Evolutionary conservation across 2,329 filamentous ascomycete species (phyloP), one percentile per base, ranked within the genome.

Genomic region (Podosphaera fusca): DNA sequence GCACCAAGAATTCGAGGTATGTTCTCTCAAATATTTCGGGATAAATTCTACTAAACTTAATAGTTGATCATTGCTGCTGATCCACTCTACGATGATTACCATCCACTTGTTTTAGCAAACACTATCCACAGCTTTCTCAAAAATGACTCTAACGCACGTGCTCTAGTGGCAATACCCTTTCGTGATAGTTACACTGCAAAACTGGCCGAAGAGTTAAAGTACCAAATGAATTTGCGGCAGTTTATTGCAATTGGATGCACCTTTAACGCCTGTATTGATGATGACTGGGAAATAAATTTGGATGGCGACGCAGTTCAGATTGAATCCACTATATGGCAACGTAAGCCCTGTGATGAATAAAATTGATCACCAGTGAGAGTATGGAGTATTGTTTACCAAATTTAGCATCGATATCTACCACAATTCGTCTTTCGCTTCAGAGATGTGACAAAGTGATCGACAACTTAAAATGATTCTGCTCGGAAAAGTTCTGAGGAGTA

Each of bases 21-120:
- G 14, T 54, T 10, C 5, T 35, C 8, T 9, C 50, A 52, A 9
- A 4, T 50, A 9, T 5, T 38, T 29, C 6, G 8, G 12, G 9
- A 50, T 12, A 45, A 2, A 8, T 12, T 51, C 8, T 29, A 29
- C 55, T 57, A 45, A 60, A 45, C 12, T 36, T 8, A 38, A 14
- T 71, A 83, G 73, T 71, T 95, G 57, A 80, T 96, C 49, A 74
- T 98, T 2, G 87, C 81, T 1, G 87, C 90, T 2, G 92, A 98
- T 68, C 79, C 87, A 0, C 72, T 98, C 29, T 96, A 96, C 69
- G 87, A 89, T 51, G 77, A 88, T 54, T 77, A 85, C 3, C 92
- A 96, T 65, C 87, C 90, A 0, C 70, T 68, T 2, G 78, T 92
- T 64, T 75, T 96, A 30, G 80, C 82, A 0, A 73, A 80, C 12